A percentile compares a stretch with the other conserved stretches of the same genome.
These are phyloP conservation scores for Candida xiaguanensis DNA, from an alignment of 805 yeast species.

Conservation along the genomic window DNA sequence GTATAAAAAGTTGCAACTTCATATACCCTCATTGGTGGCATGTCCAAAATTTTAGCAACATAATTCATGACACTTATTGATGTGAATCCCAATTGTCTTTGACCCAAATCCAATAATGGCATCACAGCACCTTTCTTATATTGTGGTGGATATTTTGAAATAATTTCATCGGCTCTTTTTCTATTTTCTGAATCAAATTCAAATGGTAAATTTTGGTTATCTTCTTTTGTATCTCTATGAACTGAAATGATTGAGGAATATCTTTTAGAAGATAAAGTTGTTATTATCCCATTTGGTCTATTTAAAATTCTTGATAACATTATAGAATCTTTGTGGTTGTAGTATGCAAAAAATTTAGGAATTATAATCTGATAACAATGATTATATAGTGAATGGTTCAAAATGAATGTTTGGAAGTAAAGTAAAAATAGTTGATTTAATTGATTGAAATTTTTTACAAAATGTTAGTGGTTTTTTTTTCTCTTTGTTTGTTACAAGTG, in stretches of 20 bases:
- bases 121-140: conserved; percentile 85
- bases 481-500: not conserved
- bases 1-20: conserved; percentile 92
- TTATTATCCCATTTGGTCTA: not conserved
- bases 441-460: not conserved
- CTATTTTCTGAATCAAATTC: conserved; percentile 66
- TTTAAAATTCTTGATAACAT: conserved; percentile 8
- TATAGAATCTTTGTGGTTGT: not conserved
- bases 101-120: conserved; percentile 85
- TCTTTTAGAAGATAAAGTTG: conserved; percentile 19
- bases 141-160: conserved; percentile 79
- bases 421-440: too few relatives aligned
- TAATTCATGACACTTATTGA: conserved; percentile 87
- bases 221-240: conserved; percentile 68
- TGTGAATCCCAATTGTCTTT: conserved; percentile 82
- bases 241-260: conserved; percentile 47
- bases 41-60: conserved; percentile 77
- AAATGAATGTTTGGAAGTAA: not conserved
- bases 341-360: not conserved
- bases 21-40: conserved; percentile 93
- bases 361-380: too few relatives aligned
- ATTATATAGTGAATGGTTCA: not conserved
- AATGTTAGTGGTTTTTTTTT: too few relatives aligned
- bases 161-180: conserved; percentile 65
- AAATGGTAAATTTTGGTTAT: conserved; percentile 66